Evolutionary conservation across 2,329 filamentous ascomycete species (phyloP).

Genomic region (Zarea fungicola): DNA sequence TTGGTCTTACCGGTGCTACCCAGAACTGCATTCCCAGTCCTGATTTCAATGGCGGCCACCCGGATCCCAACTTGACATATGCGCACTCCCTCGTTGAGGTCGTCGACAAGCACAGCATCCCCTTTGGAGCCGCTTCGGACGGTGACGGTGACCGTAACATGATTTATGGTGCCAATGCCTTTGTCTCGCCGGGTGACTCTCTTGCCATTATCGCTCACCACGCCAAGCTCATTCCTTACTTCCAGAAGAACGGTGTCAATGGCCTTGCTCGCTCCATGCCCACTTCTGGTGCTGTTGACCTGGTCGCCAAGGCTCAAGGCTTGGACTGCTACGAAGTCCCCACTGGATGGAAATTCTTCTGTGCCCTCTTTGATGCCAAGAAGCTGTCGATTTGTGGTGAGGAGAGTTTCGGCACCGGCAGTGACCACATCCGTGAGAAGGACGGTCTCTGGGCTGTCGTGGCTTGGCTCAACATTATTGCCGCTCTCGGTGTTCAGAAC

Average conservation of each 20-base stretch:
- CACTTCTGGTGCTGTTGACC: constrained; percentile 89
- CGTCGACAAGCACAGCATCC: constrained; percentile 85
- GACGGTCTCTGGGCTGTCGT: constrained; percentile 96
- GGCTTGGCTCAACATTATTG: constrained; percentile 98
- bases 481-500: constrained; percentile 79
- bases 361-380: constrained; percentile 85
- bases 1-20: constrained; percentile 70
- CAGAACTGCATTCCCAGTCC: constrained; percentile 91
- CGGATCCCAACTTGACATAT: constrained; percentile 96
- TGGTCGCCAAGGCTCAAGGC: constrained; percentile 91
- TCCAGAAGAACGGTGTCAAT: constrained; percentile 94
- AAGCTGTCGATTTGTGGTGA: constrained; percentile 98
- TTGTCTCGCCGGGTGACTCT: constrained; percentile 95
- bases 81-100: constrained; percentile 90
- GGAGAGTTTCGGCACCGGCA: constrained; percentile 96
- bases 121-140: constrained; percentile 94
- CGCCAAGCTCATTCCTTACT: constrained; percentile 94
- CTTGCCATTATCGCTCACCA: constrained; percentile 98
- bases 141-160: constrained; percentile 99
- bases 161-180: constrained; percentile 96
- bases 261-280: constrained; percentile 97
- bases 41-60: constrained; percentile 96
- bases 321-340: constrained; percentile 93
- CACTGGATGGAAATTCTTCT: constrained; percentile 99
- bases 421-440: constrained; percentile 99